Evolutionary conservation across 1,284 basidiomycete species (phyloP).

Genomic region (Cutaneotrichosporon spelunceum): DNA sequence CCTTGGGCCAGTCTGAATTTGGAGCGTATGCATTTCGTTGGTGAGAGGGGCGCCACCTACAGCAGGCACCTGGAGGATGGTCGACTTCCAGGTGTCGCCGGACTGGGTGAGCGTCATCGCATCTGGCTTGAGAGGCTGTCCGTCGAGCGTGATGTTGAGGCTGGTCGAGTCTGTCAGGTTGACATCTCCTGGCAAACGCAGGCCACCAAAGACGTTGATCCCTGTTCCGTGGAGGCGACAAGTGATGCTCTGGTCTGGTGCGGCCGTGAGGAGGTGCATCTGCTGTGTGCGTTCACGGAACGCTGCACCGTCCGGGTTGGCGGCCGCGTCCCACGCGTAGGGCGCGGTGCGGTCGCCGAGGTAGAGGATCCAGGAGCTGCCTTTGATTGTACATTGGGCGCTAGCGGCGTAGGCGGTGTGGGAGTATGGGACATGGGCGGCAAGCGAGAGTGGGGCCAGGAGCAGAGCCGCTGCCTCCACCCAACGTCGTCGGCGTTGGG

Average conservation of each 20-base stretch:
- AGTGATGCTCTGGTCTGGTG: neutral
- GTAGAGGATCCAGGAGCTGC: slow-evolving; percentile 3
- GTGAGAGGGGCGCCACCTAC: neutral
- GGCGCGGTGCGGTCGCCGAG: neutral
- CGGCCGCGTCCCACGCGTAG: neutral
- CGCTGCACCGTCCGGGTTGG: neutral
- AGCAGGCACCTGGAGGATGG: neutral
- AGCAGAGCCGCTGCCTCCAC: slow-evolving; percentile 1
- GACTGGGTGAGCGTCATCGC: neutral
- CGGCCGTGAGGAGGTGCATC: neutral
- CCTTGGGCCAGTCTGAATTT: neutral
- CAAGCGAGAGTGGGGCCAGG: neutral
- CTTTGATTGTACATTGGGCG: neutral
- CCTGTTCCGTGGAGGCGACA: neutral
- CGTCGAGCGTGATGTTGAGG: neutral
- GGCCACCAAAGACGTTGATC: neutral
- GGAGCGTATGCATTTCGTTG: neutral
- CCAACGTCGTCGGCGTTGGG: slow-evolving; percentile 3
- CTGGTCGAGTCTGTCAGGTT: neutral
- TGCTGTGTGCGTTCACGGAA: neutral
- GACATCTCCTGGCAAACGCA: neutral
- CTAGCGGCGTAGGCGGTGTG: neutral
- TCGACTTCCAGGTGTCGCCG: neutral
- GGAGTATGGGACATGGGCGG: neutral
- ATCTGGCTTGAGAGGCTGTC: neutral